phyloP scores from a whole-genome alignment of 169 alveolate genomes.

The Plasmodium fragile region DNA sequence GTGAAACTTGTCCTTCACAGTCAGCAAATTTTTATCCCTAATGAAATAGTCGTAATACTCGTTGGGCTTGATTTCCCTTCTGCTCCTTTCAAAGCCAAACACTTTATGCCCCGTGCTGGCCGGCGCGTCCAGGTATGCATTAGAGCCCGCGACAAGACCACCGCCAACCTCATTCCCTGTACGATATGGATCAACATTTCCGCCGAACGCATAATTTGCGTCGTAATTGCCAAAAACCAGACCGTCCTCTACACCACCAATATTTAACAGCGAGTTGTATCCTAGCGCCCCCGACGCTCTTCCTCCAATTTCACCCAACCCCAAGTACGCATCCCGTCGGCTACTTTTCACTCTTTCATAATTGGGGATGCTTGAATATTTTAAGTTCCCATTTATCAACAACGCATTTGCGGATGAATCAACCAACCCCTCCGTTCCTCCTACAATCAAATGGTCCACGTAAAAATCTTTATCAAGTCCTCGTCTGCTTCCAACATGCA shows the following conservation, averaged over 20 bases:
- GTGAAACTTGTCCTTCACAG: slow-evolving; percentile 18
- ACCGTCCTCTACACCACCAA: neutral
- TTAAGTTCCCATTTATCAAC: slow-evolving; percentile 19
- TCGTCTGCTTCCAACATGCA: neutral
- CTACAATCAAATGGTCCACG: slow-evolving; percentile 51
- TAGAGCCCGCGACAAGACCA: neutral
- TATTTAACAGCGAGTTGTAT: neutral
- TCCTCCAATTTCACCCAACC: neutral
- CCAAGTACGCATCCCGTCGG: slow-evolving; percentile 11
- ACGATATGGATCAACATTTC: neutral
- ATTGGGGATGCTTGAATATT: slow-evolving; percentile 38
- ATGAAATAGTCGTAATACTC: slow-evolving; percentile 52
- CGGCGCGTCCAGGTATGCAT: neutral
- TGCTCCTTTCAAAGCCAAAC: slow-evolving; percentile 36
- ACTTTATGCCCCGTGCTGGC: neutral
- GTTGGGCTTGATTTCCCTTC: slow-evolving; percentile 10
- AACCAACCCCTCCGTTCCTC: neutral
- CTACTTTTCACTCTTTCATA: slow-evolving; percentile 34
- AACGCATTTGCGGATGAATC: neutral
- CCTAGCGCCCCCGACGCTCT: neutral
- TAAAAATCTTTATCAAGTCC: slow-evolving; percentile 51
- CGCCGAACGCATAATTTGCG: neutral
- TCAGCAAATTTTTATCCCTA: neutral
- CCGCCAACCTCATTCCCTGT: neutral
- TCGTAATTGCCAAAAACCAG: neutral